Base-by-base conservation (phyloP, 768 basidiomycete species). In the Russula vinacea region DNA sequence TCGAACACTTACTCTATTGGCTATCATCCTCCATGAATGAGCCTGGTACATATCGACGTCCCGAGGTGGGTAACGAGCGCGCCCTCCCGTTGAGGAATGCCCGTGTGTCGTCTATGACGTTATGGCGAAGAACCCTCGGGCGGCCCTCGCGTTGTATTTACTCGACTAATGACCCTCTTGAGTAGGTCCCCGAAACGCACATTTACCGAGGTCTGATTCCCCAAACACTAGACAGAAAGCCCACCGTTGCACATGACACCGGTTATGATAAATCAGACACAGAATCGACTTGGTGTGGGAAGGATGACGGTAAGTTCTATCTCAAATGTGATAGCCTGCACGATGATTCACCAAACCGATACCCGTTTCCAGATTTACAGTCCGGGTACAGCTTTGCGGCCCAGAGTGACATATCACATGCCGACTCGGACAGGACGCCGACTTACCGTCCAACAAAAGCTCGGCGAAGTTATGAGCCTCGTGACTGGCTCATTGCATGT, bases 181-280 rank as follows among this genome's bases (percentile, higher is more conserved):
- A 65, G 64, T 65, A 65, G 64, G 59, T 65, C 55, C 64, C 64
- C 55, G 64, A 65, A 61, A 65, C 59, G 42, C 64, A 65, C 64
- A 40, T 65, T 65, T 52, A 61, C 24, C 59, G 60, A 56, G 59
- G 64, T 56, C 64, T 65, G 50, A 65, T 65, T 19, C 64, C 58
- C 40, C 32, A 44, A 45, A 42, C 59, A 56, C 5, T 52, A 60
- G 55, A 61, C 55, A 61, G 49, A 56, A 26, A 55, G 17, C 40
- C 22, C 33, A 42, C 5, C 4, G 44, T 29, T 39, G 16, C 35
- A 13, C 14, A 26, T 61, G 24, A 65, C 24, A 39, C 55, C 49
- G 39, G 24, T 39, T 29, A 26, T 51, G 39, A 42, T 45, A 22
- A 56, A 29, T 55, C 52, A 42, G 58, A 56, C 50, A 19, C 53